Percentiles rank a stretch among this genome's conserved stretches.
These are phyloP conservation scores for Crataegus laevigata DNA, from an alignment of 306 rosid species.

Conservation along the genomic window DNA sequence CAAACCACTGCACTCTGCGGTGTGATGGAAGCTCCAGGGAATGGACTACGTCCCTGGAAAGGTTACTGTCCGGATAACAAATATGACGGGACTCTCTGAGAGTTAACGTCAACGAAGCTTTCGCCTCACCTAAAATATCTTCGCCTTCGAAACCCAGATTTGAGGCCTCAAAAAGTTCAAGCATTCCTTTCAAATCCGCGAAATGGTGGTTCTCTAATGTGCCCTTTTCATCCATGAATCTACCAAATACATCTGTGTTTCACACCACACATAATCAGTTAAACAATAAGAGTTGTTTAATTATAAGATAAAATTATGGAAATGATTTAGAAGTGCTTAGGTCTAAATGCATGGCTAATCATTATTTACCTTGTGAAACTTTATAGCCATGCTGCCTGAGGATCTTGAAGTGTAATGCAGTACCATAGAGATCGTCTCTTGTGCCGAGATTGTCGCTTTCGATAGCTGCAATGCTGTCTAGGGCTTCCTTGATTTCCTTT, in stretches of 20 bases:
- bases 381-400: constrained; percentile 41
- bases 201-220: not conserved
- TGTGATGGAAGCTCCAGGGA: constrained; percentile 45
- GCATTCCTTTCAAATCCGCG: constrained; percentile 5
- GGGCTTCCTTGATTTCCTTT: constrained; percentile 30
- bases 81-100: constrained; percentile 7
- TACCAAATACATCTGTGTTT: constrained; percentile 20
- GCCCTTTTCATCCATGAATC: constrained; percentile 19
- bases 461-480: constrained; percentile 18
- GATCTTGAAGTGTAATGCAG: constrained; percentile 43
- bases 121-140: constrained; percentile 20
- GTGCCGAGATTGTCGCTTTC: not conserved
- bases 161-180: constrained; percentile 36
- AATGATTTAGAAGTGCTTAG: not conserved
- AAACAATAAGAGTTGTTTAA: too few relatives aligned
- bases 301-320: too few relatives aligned
- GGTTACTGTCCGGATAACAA: not conserved
- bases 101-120: not conserved
- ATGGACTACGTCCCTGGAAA: constrained; percentile 21
- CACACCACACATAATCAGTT: not conserved
- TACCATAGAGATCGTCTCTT: constrained; percentile 18
- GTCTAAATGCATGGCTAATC: too few relatives aligned
- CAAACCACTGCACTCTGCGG: constrained; percentile 60
- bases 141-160: constrained; percentile 40
- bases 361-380: constrained; percentile 36